Base-by-base conservation (phyloP, 768 basidiomycete species). In the Auriculariales sp. region DNA sequence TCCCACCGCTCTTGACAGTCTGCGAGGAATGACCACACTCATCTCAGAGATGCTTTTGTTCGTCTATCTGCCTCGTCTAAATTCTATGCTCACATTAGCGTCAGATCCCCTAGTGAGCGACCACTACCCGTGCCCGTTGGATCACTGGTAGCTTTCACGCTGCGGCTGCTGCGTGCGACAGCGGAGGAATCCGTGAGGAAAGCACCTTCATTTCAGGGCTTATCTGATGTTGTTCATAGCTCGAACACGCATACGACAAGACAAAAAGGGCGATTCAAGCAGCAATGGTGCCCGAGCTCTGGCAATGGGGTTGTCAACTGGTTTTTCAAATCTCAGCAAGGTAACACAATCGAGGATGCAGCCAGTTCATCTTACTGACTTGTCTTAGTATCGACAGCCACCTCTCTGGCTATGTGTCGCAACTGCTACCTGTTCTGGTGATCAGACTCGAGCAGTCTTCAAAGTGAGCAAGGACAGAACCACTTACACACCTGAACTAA, bases 41-140 rank as follows among this genome's bases (percentile, higher is more conserved):
- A 64, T 90, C 4, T 58, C 62, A 46, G 56, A 22, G 49, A 48
- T 17, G 17, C n/a, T 56, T 27, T n/a, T 47, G 47, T n/a, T 58
- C 39, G 28, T 45, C 17, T 28, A 46, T 7, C 44, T 34, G 33
- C 33, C 33, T 34, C 14, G 14, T 34, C 33, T 11, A 15, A 15
- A 15, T 24, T 17, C 10, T 28, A 17, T 34, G 14, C 14, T 34
- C 17, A 34, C 33, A 14, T 34, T 34, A 14, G 14, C 33, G 15
- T 9, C 27, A 58, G 59, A 17, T 31, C 46, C 17, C 32, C 52
- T 24, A 55, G 49, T 15, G 33, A 72, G 36, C 75, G 87, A 7
- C 77, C 83, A 15, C 77, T 90, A 0, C 70, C 72, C 53, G 58
- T 90, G 7, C 85, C 88, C 1, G 56, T 85, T n/a, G 87, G 84